Conservation (phyloP, 495 filamentous ascomycete species). For the Penicillium goetzii region DNA sequence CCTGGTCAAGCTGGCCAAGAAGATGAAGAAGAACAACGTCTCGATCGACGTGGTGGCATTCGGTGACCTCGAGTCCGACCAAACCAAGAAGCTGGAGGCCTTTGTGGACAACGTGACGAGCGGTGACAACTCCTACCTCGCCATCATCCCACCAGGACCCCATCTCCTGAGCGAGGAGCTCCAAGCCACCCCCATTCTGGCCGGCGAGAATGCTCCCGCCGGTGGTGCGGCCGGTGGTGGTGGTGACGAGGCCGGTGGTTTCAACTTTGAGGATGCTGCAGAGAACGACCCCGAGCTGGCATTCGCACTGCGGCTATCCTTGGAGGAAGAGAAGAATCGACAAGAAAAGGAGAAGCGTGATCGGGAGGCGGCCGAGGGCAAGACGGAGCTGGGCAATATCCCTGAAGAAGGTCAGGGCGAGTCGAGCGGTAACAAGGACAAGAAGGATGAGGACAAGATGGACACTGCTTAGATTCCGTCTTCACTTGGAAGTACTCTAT, state of each 20-base stretch:
- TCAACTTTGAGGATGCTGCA: slow-evolving; percentile 57
- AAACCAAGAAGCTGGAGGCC: slow-evolving; percentile 85
- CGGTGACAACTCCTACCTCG: slow-evolving; percentile 85
- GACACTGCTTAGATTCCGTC: slow-evolving; percentile 46
- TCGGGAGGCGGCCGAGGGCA: slow-evolving; percentile 71
- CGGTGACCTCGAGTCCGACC: slow-evolving; percentile 88
- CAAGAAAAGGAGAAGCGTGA: slow-evolving; percentile 83
- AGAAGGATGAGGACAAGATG: slow-evolving; percentile 84
- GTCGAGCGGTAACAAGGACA: slow-evolving; percentile 65
- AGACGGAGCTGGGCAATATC: slow-evolving; percentile 73
- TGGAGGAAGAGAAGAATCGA: slow-evolving; percentile 95
- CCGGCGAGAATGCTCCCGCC: slow-evolving; percentile 66
- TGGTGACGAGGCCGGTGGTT: slow-evolving; percentile 76
- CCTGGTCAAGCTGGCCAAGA: slow-evolving; percentile 87
- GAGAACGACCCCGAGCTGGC: slow-evolving; percentile 88
- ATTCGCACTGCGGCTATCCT: slow-evolving; percentile 93
- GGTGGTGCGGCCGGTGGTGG: slow-evolving; percentile 56
- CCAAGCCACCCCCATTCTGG: slow-evolving; percentile 87
- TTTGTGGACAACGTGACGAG: slow-evolving; percentile 93
- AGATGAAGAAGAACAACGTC: slow-evolving; percentile 97
- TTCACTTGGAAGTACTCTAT: slow-evolving; percentile 32
- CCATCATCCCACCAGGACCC: slow-evolving; percentile 86
- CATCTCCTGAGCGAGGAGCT: slow-evolving; percentile 91
- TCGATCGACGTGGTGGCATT: slow-evolving; percentile 93
- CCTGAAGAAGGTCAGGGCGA: slow-evolving; percentile 82